Evolutionary conservation across 176 grass and related monocot genomes (phyloP).

Genomic region (Rhynchospora breviuscula): DNA sequence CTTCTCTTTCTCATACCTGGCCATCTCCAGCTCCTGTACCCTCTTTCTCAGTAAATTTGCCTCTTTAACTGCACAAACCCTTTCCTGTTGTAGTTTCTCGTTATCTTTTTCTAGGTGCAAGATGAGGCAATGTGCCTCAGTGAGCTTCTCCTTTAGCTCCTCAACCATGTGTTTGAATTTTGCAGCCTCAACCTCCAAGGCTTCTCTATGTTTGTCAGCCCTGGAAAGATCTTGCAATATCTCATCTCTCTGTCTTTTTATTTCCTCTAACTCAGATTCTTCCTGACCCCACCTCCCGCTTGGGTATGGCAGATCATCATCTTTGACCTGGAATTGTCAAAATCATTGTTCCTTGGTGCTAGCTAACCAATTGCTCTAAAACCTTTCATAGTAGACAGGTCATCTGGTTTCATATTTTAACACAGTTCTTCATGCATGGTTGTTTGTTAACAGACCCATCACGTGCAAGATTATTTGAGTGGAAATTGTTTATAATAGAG

Average conservation of each 20-base stretch:
- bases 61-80: constrained; percentile 26
- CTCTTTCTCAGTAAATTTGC: constrained; percentile 18
- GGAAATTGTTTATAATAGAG: neutral
- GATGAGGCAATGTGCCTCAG: constrained; percentile 18
- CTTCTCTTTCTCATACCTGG: constrained; percentile 10
- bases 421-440: neutral
- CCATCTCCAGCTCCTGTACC: constrained; percentile 6
- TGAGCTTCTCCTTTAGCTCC: constrained; percentile 22
- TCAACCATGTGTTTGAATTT: neutral
- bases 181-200: constrained; percentile 10
- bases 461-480: neutral
- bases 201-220: constrained; percentile 18
- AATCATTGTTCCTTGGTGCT: neutral
- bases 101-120: constrained; percentile 21
- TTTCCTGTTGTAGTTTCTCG: constrained; percentile 21
- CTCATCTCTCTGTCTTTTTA: constrained; percentile 11
- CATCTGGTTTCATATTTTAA: neutral
- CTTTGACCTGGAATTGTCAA: constrained; percentile 5
- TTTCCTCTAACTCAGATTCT: constrained; percentile 14
- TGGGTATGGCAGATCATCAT: constrained; percentile 25
- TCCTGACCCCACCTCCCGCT: constrained; percentile 18
- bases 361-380: neutral
- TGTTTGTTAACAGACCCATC: neutral
- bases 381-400: neutral
- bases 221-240: neutral